Evolutionary conservation across 306 rosid genomes (phyloP).

Genomic region (Cicer yamashitae): DNA sequence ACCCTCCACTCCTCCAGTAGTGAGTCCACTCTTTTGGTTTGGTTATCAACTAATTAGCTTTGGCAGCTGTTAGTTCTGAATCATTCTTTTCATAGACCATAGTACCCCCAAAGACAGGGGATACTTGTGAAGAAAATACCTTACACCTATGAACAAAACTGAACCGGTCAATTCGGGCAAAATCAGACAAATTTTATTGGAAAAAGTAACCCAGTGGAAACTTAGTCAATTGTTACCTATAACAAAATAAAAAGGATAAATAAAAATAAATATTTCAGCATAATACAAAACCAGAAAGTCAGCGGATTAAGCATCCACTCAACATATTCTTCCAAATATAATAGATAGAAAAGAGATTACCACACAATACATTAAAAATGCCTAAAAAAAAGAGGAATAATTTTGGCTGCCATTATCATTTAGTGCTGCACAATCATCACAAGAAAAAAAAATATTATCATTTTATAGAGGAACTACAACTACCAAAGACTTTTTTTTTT

Average conservation of each 20-base stretch:
- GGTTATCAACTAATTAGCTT: slow-evolving; percentile 15
- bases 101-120: background rate
- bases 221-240: no score
- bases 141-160: slow-evolving; percentile 14
- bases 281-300: background rate
- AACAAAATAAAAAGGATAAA: no score
- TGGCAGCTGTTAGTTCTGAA: slow-evolving; percentile 13
- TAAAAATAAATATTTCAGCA: background rate
- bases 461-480: slow-evolving; percentile 3
- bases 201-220: no score
- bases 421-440: background rate
- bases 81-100: slow-evolving; percentile 23
- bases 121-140: background rate
- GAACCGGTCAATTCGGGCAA: background rate
- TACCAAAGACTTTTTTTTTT: background rate
- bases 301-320: background rate
- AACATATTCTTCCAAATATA: background rate
- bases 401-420: background rate
- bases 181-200: background rate
- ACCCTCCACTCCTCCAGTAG: background rate
- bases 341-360: background rate
- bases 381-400: slow-evolving; percentile 10
- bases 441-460: background rate
- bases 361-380: background rate
- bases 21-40: background rate